phyloP scores from a whole-genome alignment of 75 land plant species.

The Pinus taeda region DNA sequence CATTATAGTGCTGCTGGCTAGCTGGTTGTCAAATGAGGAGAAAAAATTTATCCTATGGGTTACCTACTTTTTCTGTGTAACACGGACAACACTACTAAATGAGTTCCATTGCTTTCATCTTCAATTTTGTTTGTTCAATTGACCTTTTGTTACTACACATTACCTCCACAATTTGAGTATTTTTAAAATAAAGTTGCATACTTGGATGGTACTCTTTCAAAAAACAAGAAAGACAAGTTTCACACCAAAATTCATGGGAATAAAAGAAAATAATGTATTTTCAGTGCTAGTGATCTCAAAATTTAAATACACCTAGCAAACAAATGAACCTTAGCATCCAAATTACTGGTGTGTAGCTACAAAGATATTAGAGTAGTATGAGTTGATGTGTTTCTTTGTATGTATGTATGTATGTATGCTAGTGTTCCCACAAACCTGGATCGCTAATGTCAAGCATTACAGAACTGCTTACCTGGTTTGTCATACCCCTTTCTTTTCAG shows the following conservation, averaged over 20 bases:
- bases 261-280: background rate
- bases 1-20: too few relatives aligned
- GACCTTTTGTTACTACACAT: too few relatives aligned
- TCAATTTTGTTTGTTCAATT: too few relatives aligned
- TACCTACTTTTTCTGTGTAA: too few relatives aligned
- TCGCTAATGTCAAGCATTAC: background rate
- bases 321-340: background rate
- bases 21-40: too few relatives aligned
- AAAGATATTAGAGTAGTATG: background rate
- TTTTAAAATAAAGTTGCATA: too few relatives aligned
- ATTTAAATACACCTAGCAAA: background rate
- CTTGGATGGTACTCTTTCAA: background rate
- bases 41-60: too few relatives aligned
- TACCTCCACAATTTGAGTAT: too few relatives aligned
- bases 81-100: too few relatives aligned
- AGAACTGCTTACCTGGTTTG: background rate
- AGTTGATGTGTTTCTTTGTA: background rate
- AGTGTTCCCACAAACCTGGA: background rate
- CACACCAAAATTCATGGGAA: too few relatives aligned
- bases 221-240: too few relatives aligned
- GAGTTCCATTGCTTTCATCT: too few relatives aligned
- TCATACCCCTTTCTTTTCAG: background rate
- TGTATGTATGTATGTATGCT: background rate
- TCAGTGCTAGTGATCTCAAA: background rate
- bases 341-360: background rate